phyloP scores from a whole-genome alignment of 116 monocot species.

The Iris pallida region DNA sequence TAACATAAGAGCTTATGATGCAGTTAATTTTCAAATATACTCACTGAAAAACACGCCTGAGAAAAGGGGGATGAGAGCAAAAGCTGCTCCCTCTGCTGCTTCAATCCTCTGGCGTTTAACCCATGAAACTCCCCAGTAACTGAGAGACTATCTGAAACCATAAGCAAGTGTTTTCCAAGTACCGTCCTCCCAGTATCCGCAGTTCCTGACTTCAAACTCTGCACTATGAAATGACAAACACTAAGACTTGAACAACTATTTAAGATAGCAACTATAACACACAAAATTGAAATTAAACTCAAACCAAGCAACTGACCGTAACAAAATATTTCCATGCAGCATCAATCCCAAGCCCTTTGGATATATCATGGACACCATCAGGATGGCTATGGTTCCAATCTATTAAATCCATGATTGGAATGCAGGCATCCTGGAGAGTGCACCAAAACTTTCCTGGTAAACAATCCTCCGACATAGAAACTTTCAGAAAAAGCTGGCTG shows the following conservation, averaged over 20 bases:
- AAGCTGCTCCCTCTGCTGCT: slow-evolving; percentile 35
- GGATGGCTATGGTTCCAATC: slow-evolving; percentile 84
- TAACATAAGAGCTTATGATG: neutral
- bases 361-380: slow-evolving; percentile 33
- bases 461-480: slow-evolving; percentile 50
- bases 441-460: slow-evolving; percentile 42
- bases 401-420: slow-evolving; percentile 78
- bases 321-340: slow-evolving; percentile 64
- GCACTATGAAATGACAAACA: slow-evolving; percentile 19
- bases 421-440: slow-evolving; percentile 57
- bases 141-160: slow-evolving; percentile 62
- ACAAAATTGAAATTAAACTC: slow-evolving; percentile 5
- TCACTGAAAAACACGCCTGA: slow-evolving; percentile 74
- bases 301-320: slow-evolving; percentile 27
- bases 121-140: slow-evolving; percentile 71
- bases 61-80: slow-evolving; percentile 57
- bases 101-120: slow-evolving; percentile 57
- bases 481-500: slow-evolving; percentile 59
- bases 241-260: neutral
- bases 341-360: slow-evolving; percentile 47
- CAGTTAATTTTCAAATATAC: slow-evolving; percentile 10
- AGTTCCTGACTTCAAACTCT: slow-evolving; percentile 59
- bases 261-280: neutral
- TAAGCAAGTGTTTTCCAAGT: slow-evolving; percentile 47
- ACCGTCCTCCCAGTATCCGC: slow-evolving; percentile 59